phyloP scores from a whole-genome alignment of 2,329 filamentous ascomycete species.

The Neopestalotiopsis rosae region DNA sequence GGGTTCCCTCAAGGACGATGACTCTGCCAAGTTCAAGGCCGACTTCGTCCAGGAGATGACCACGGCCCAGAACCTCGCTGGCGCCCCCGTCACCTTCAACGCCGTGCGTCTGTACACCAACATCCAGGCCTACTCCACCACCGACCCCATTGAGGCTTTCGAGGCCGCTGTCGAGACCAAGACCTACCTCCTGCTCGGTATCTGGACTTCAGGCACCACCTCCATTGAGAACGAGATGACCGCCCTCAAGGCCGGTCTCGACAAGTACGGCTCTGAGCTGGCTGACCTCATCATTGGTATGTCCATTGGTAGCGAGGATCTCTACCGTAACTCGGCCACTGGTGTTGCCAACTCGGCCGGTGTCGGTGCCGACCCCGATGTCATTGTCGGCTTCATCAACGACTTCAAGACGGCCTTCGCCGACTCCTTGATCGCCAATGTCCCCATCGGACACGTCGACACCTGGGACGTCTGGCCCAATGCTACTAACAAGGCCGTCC shows the following conservation, averaged over 20 bases:
- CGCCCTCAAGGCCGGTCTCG: conserved; percentile 62
- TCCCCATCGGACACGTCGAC: conserved; percentile 70
- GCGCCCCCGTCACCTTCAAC: conserved; percentile 60
- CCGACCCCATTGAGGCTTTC: conserved; percentile 81
- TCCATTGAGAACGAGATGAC: conserved; percentile 65
- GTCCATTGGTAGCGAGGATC: conserved; percentile 70
- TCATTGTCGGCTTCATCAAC: conserved; percentile 69
- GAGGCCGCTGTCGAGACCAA: conserved; percentile 70
- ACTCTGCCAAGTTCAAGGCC: conserved; percentile 56
- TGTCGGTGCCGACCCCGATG: conserved; percentile 62
- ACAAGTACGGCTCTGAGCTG: conserved; percentile 54
- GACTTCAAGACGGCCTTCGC: conserved; percentile 66
- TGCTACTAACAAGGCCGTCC: conserved; percentile 61
- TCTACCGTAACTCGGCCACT: conserved; percentile 67
- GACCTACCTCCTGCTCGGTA: conserved; percentile 66
- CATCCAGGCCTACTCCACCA: conserved; percentile 68
- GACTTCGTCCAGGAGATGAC: conserved; percentile 56
- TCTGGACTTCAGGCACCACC: conserved; percentile 63
- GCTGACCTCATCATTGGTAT: conserved; percentile 67
- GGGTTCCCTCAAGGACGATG: conserved; percentile 50
- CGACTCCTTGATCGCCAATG: conserved; percentile 46
- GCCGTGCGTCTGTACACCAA: conserved; percentile 71
- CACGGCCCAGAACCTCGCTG: conserved; percentile 44
- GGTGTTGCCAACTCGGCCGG: conserved; percentile 68
- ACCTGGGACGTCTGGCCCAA: conserved; percentile 71